Base-by-base conservation (phyloP, 2,329 filamentous ascomycete genomes). In the Paraphaeosphaeria minitans region DNA sequence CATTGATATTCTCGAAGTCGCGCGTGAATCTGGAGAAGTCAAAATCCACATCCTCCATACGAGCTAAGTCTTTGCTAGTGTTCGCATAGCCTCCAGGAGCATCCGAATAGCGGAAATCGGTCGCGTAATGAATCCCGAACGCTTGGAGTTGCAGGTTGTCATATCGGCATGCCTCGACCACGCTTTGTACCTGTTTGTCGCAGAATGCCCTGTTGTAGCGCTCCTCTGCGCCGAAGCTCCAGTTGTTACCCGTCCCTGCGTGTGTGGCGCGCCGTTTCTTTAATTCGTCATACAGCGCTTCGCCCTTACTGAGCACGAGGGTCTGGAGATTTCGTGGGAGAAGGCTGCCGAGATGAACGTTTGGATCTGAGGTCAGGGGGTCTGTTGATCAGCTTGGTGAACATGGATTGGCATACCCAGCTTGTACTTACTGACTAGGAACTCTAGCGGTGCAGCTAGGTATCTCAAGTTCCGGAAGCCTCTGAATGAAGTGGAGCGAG, bases 11-110 rank as follows among this genome's bases (percentile, higher is more conserved):
- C 33, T 35, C 10, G 19, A 53, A 53, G 4, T 29, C 39, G 14
- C 27, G 50, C 21, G 33, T 43, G 27, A 43, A 53, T 6, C 19
- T 45, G 24, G 5, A 33, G 27, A 53, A 53, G 27, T 53, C 39
- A 16, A 53, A 53, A 39, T 53, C 39, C 13, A 53, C 37, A 24
- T 53, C 39, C 19, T 53, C 50, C 50, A 53, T 43, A n/a, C 39
- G 50, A 16, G 50, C 50, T 2, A 53, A 24, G 24, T 53, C 50
- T 43, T 43, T 43, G 22, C 13, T 29, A 2, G 22, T 53, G 24
- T 31, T 31, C 2, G 50, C 50, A 31, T 41, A 43, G 3, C 50
- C 50, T n/a, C 13, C 7, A 9, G 21, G 27, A 16, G 16, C 50
- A 5, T 9, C 24, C 31, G 50, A 1, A 21, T 43, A 53, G 3